These are phyloP conservation scores for Arbutus unedo DNA, from an alignment of 148 eudicot genomes.

Conservation along the genomic window DNA sequence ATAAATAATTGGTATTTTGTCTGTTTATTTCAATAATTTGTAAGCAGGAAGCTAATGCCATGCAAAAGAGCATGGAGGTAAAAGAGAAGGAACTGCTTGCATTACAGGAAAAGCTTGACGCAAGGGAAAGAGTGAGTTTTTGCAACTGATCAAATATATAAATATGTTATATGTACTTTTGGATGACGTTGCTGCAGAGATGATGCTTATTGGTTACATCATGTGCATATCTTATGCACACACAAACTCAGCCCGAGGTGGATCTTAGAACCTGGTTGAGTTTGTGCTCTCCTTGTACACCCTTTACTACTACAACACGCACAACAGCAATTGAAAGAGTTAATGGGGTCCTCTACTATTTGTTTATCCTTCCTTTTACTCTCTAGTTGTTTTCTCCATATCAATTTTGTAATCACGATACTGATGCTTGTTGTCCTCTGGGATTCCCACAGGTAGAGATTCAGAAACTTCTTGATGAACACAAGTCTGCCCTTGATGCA, in stretches of 20 bases:
- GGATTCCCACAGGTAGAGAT: slow-evolving; percentile 57
- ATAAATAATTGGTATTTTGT: background rate
- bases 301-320: background rate
- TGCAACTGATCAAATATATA: background rate
- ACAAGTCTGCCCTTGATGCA: slow-evolving; percentile 52
- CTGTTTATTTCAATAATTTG: background rate
- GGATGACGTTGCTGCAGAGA: background rate
- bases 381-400: background rate
- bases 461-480: slow-evolving; percentile 82
- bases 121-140: slow-evolving; percentile 60
- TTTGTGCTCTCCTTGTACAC: background rate
- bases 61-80: slow-evolving; percentile 45
- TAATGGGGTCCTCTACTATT: background rate
- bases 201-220: background rate
- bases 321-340: background rate
- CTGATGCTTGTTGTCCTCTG: background rate
- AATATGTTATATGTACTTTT: background rate
- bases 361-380: background rate
- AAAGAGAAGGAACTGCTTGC: slow-evolving; percentile 68
- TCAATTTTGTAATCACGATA: background rate
- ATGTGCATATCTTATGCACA: background rate
- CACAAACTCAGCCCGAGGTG: background rate
- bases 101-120: slow-evolving; percentile 57
- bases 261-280: slow-evolving; percentile 2
- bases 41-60: slow-evolving; percentile 62